phyloP scores from a whole-genome alignment of 805 yeast genomes.

The Schwanniomyces polymorphus region DNA sequence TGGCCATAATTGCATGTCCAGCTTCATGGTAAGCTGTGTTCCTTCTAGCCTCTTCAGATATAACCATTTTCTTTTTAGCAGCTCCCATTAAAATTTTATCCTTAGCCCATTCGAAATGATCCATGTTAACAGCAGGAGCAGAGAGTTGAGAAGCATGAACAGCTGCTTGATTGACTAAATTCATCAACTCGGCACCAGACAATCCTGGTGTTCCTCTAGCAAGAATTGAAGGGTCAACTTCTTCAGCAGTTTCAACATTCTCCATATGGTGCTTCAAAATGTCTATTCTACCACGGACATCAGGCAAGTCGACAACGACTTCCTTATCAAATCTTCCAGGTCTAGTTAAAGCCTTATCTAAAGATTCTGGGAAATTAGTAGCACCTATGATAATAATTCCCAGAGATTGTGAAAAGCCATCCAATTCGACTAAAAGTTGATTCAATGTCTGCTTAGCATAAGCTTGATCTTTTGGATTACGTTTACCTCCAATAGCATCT shows the following conservation, averaged over 20 bases:
- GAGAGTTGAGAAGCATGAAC: constrained; percentile 91
- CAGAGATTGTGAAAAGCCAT: constrained; percentile 88
- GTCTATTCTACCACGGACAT: constrained; percentile 94
- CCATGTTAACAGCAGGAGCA: constrained; percentile 87
- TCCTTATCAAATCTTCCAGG: constrained; percentile 98
- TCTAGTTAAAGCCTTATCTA: constrained; percentile 95
- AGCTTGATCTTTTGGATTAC: constrained; percentile 97
- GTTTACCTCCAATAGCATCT: constrained; percentile 97
- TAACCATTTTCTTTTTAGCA: constrained; percentile 95
- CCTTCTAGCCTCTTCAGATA: constrained; percentile 90
- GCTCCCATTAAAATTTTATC: constrained; percentile 98
- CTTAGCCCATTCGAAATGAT: constrained; percentile 97
- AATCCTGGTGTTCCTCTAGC: constrained; percentile 98
- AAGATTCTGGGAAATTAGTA: constrained; percentile 94
- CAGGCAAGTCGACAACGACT: constrained; percentile 94
- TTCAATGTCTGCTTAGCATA: constrained; percentile 96
- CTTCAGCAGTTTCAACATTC: constrained; percentile 80
- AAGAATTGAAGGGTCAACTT: constrained; percentile 83
- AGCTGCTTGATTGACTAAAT: constrained; percentile 97
- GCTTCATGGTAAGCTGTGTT: constrained; percentile 99
- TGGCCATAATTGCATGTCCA: constrained; percentile 98
- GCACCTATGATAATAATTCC: constrained; percentile 98
- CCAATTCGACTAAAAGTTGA: constrained; percentile 92
- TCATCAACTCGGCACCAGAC: constrained; percentile 97
- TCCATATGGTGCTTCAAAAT: constrained; percentile 89